A percentile compares a stretch with the other conserved stretches of the same genome.
Evolutionary conservation across 305 asterid genomes (phyloP).

Genomic region (Fraxinus nigra): DNA sequence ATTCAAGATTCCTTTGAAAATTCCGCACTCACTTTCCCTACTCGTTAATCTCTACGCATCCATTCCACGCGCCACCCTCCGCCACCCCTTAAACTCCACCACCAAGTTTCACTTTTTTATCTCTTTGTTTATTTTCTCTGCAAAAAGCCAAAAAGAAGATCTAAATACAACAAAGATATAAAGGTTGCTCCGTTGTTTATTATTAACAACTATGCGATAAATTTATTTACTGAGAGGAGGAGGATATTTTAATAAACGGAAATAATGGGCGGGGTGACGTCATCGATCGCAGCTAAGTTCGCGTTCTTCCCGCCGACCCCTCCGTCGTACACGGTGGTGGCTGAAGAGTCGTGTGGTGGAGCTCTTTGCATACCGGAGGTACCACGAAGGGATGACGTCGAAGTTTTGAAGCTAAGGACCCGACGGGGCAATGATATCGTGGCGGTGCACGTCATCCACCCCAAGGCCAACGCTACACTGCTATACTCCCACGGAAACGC

Average conservation of each 20-base stretch:
- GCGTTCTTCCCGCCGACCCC: conserved; percentile 97
- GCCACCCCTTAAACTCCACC: conserved; percentile 27
- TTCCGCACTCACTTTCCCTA: conserved; percentile 24
- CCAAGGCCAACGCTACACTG: conserved; percentile 81
- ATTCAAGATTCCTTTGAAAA: conserved; percentile 25
- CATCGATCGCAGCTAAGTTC: conserved; percentile 95
- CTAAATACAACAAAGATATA: conserved; percentile 13
- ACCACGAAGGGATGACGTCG: conserved; percentile 71
- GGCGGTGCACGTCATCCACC: conserved; percentile 80
- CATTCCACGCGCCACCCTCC: conserved; percentile 47
- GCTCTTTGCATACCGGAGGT: conserved; percentile 75
- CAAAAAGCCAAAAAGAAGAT: conserved; percentile 24
- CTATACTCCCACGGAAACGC: conserved; percentile 98
- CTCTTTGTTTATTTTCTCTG: background rate
- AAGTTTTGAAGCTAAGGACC: conserved; percentile 75
- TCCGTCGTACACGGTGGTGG: conserved; percentile 83
- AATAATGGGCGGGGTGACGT: conserved; percentile 91
- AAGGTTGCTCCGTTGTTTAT: conserved; percentile 40
- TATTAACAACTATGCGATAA: conserved; percentile 26
- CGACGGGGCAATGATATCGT: conserved; percentile 87
- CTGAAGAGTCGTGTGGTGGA: conserved; percentile 57
- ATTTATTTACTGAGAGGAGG: conserved; percentile 9
- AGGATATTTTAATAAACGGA: background rate
- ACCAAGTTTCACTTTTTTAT: background rate
- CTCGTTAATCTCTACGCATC: conserved; percentile 14